These are phyloP conservation scores for Angophora floribunda DNA, from an alignment of 345 rosid genomes.

Conservation along the genomic window DNA sequence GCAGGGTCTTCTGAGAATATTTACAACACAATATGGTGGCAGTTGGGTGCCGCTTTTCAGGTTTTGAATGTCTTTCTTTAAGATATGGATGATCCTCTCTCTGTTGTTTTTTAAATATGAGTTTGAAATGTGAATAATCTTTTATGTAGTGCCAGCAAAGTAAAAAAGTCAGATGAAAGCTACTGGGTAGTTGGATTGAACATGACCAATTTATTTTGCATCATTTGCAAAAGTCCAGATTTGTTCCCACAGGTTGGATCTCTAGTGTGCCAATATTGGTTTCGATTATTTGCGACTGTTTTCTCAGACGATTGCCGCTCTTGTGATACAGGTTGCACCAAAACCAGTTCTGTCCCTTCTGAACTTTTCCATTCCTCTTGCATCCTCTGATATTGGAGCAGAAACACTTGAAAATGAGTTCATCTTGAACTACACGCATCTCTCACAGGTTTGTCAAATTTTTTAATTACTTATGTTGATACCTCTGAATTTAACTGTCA, in stretches of 20 bases:
- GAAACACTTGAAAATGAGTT: constrained; percentile 90
- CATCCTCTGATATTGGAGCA: constrained; percentile 90
- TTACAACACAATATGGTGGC: constrained; percentile 74
- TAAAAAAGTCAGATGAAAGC: constrained; percentile 52
- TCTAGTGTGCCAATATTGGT: neutral
- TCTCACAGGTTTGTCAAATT: constrained; percentile 46
- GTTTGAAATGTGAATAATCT: neutral
- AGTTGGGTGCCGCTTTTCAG: constrained; percentile 95
- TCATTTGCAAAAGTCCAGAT: constrained; percentile 65
- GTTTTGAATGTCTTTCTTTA: constrained; percentile 17
- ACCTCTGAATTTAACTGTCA: neutral
- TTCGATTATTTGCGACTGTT: neutral
- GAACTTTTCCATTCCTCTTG: constrained; percentile 65
- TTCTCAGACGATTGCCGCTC: neutral
- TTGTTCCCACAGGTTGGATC: constrained; percentile 65
- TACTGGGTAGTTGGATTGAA: constrained; percentile 90
- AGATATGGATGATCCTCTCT: neutral
- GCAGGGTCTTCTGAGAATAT: constrained; percentile 74
- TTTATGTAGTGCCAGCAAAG: constrained; percentile 49
- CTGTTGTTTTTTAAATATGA: neutral
- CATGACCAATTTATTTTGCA: constrained; percentile 54
- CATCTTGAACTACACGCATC: constrained; percentile 49
- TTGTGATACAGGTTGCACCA: constrained; percentile 60
- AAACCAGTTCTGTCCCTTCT: constrained; percentile 73
- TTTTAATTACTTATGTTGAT: neutral